Base-by-base conservation (phyloP, 805 yeast species). In the Cyberlindnera nakhonratchasimensis region DNA sequence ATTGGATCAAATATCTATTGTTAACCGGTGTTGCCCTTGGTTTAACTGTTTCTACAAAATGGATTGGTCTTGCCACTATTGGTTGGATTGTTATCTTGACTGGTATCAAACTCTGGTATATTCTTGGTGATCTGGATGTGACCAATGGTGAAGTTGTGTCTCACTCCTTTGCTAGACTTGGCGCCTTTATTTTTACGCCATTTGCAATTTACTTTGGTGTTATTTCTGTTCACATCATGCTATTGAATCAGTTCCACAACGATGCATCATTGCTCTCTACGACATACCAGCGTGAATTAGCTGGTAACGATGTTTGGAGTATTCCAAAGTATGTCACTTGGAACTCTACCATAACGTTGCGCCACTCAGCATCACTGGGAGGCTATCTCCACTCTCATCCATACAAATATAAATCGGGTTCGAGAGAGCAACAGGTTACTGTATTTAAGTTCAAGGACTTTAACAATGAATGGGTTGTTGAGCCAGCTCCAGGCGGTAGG, bases 331-430 rank as follows among this genome's bases (percentile, higher is more conserved):
- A 78, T 31, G 79, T 90, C 1, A 74, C 80, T 9, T 80, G 67
- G 60, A 96, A 96, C 10, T 77, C 90, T 34, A 69, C 77, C 0
- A 71, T 91, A 19, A 75, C 86, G 16, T 50, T 91, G 24, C 81
- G 91, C 49, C 96, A 91, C 61, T 57, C 65, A 21, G 72, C 76
- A 41, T 78, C 86, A 2, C 57, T 79, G 40, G 95, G 93, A 17
- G 82, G 82, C 2, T 91, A 87, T 59, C 66, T 91, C 47, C 95
- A 88, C 61, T 85, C 96, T 2, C 91, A 87, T 61, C 67, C 74
- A 32, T 71, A 67, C 52, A 61, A 67, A 5, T 88, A 86, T 61
- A 75, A 77, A 38, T 62, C 75, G 2, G 95, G 91, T 0, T 73
- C 88, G 2, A 63, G 72, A 18, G 81, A 82, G 56, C 96, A 88